These are phyloP conservation scores for Apiospora phragmitis DNA, from an alignment of 2,329 filamentous ascomycete species.

Conservation along the genomic window DNA sequence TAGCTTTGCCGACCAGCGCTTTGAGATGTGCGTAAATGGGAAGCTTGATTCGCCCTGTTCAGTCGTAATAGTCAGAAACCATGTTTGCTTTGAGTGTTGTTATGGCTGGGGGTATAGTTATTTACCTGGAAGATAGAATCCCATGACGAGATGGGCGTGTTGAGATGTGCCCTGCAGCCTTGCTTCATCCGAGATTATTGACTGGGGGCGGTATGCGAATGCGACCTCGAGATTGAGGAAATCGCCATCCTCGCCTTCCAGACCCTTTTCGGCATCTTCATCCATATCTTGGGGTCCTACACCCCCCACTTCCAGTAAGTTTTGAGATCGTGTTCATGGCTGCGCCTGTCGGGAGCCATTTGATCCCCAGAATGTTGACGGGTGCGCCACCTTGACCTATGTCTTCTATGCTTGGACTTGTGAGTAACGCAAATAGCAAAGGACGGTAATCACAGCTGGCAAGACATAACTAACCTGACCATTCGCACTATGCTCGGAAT, in stretches of 20 bases:
- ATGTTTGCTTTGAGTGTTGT: not conserved
- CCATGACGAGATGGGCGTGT: slow-evolving; percentile 3
- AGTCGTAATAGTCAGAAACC: not conserved
- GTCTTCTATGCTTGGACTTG: slow-evolving; percentile 4
- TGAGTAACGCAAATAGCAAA: not conserved
- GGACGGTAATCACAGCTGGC: not conserved
- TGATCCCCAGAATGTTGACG: slow-evolving; percentile 10
- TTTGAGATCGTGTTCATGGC: slow-evolving; percentile 1
- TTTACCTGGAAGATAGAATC: slow-evolving; percentile 4
- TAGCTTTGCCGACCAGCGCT: slow-evolving; percentile 8
- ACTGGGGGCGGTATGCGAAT: not conserved
- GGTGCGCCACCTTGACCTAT: slow-evolving; percentile 9
- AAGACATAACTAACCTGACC: not conserved
- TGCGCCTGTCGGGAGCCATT: slow-evolving; percentile 9
- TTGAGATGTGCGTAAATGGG: slow-evolving; percentile 11
- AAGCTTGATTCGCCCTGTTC: slow-evolving; percentile 8
- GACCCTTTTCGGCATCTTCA: not conserved
- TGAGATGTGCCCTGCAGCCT: not conserved
- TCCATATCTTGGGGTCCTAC: not conserved
- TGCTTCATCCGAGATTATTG: not conserved
- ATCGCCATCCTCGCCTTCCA: slow-evolving; percentile 1
- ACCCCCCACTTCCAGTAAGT: not conserved
- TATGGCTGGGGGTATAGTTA: too few relatives aligned
- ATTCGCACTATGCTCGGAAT: slow-evolving; percentile 7
- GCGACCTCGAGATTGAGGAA: slow-evolving; percentile 9